These are phyloP conservation scores for Acer yangbiense DNA, from an alignment of 345 rosid genomes.

Conservation along the genomic window DNA sequence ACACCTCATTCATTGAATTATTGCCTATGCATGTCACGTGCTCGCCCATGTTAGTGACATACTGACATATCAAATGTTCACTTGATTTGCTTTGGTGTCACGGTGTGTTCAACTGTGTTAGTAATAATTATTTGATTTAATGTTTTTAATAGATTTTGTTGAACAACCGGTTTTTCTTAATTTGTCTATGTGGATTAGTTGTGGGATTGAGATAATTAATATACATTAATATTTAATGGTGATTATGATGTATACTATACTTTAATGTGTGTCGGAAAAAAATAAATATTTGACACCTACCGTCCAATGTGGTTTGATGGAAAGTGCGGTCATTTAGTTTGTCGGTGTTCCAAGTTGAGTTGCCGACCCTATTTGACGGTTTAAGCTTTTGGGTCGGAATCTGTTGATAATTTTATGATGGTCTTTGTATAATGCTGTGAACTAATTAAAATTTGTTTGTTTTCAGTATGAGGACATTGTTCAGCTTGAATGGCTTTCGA, in stretches of 20 bases:
- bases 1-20: slow-evolving; percentile 14
- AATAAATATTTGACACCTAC: too few relatives aligned
- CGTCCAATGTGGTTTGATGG: too few relatives aligned
- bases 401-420: too few relatives aligned
- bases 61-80: background rate
- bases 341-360: too few relatives aligned
- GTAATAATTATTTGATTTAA: slow-evolving; percentile 9
- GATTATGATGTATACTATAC: background rate
- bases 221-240: background rate
- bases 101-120: background rate
- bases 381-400: too few relatives aligned
- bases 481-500: slow-evolving; percentile 79
- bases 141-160: background rate
- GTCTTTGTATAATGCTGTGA: too few relatives aligned
- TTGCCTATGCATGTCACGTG: slow-evolving; percentile 43
- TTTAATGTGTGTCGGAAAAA: too few relatives aligned
- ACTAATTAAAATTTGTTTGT: too few relatives aligned
- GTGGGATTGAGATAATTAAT: too few relatives aligned
- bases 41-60: slow-evolving; percentile 32
- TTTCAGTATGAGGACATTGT: slow-evolving; percentile 90
- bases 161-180: background rate
- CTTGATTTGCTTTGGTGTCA: background rate
- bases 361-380: too few relatives aligned
- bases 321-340: too few relatives aligned
- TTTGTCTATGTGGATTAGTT: background rate